phyloP scores from a whole-genome alignment of 768 basidiomycete genomes.

The Dacryopinax spathularia region DNA sequence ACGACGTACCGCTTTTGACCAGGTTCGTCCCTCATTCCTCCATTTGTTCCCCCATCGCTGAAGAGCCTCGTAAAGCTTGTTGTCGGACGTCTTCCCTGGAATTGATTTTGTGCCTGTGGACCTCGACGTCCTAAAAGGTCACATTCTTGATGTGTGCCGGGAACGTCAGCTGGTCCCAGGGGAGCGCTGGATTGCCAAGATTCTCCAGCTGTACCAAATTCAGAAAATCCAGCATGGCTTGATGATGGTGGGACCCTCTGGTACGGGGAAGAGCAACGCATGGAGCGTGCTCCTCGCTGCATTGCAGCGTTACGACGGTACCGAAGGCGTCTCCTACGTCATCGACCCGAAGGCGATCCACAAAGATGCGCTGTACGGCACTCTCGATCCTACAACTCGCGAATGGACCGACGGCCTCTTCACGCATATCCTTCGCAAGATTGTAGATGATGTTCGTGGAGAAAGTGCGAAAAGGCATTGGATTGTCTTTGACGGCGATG shows the following conservation, averaged over 20 bases:
- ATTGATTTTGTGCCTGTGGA: conserved; percentile 83
- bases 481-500: conserved; percentile 99
- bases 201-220: conserved; percentile 94
- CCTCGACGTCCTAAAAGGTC: conserved; percentile 65
- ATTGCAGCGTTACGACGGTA: conserved; percentile 76
- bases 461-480: conserved; percentile 94
- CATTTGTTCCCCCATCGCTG: conserved; percentile 7
- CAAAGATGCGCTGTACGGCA: conserved; percentile 95
- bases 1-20: conserved; percentile 87
- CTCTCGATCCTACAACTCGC: conserved; percentile 88
- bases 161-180: conserved; percentile 77
- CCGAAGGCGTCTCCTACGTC: conserved; percentile 86
- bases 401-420: conserved; percentile 99
- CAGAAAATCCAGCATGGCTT: conserved; percentile 99
- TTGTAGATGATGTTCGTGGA: conserved; percentile 95
- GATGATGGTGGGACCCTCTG: conserved; percentile 99
- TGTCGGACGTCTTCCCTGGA: conserved; percentile 95
- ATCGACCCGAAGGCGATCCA: conserved; percentile 99
- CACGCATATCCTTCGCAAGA: conserved; percentile 93
- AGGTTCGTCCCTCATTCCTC: conserved; percentile 39
- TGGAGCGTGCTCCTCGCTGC: conserved; percentile 91
- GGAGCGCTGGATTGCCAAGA: conserved; percentile 86
- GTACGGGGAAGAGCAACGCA: conserved; percentile 90
- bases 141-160: conserved; percentile 73
- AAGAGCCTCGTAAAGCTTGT: conserved; percentile 41